Conservation (phyloP, 2,329 filamentous ascomycete genomes). For the Clonostachys byssicola region DNA sequence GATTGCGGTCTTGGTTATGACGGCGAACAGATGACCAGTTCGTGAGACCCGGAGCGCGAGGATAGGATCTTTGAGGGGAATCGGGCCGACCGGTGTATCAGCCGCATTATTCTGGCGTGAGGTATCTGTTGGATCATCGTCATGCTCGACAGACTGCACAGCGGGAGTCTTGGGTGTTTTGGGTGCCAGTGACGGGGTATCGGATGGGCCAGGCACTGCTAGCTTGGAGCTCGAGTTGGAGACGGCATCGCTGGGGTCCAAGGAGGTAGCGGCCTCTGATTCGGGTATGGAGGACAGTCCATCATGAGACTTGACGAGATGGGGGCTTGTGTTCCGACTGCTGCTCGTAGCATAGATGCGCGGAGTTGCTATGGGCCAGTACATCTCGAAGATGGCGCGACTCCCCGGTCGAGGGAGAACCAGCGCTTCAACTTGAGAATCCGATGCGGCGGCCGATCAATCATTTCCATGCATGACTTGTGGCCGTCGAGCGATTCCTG, state of each 20-base stretch:
- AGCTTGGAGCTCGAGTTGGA: conserved; percentile 14
- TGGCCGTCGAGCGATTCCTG: too few species aligned
- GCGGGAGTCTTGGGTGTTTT: conserved; percentile 52
- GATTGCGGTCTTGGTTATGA: conserved; percentile 79
- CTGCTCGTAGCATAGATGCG: conserved; percentile 77
- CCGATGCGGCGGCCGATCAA: conserved; percentile 8
- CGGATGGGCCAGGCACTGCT: conserved; percentile 1
- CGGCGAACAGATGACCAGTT: conserved; percentile 78
- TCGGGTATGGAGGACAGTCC: conserved; percentile 38
- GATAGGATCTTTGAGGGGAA: conserved; percentile 59
- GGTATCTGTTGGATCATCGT: conserved; percentile 22
- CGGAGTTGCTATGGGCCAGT: conserved; percentile 86
- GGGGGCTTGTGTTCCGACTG: conserved; percentile 47
- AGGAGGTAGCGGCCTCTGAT: conserved; percentile 4
- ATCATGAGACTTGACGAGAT: conserved; percentile 54
- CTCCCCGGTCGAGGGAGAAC: conserved; percentile 11
- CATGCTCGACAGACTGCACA: conserved; percentile 55
- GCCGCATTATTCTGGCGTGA: conserved; percentile 3
- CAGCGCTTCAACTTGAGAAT: conserved; percentile 10
- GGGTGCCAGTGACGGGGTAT: conserved; percentile 39
- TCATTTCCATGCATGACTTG: conserved; percentile 3
- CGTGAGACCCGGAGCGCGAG: conserved; percentile 74
- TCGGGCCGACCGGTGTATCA: conserved; percentile 16
- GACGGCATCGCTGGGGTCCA: neutral
- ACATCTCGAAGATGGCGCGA: conserved; percentile 55